These are phyloP conservation scores for Hypoxylon sp. DNA, from an alignment of 2,329 filamentous ascomycete genomes.

Conservation along the genomic window DNA sequence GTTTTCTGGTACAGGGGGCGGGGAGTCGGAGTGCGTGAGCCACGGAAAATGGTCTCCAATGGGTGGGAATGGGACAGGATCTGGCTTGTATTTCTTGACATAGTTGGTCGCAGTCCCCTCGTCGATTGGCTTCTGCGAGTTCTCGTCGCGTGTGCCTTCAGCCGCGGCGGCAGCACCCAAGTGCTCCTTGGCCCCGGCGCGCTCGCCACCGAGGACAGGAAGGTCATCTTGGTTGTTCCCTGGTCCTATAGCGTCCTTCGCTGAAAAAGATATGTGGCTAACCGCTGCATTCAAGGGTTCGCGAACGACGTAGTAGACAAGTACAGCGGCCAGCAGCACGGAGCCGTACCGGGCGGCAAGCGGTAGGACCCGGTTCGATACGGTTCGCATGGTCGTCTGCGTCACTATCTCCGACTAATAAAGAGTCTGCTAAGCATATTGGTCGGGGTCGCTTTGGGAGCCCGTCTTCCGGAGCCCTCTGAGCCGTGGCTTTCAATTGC, in stretches of 20 bases:
- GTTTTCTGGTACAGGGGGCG: constrained; percentile 49
- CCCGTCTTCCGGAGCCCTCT: constrained; percentile 37
- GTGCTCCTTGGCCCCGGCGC: constrained; percentile 2
- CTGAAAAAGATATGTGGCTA: constrained; percentile 32
- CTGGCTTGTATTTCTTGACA: constrained; percentile 53
- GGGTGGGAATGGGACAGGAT: constrained; percentile 44
- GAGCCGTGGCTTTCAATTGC: constrained; percentile 24
- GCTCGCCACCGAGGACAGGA: constrained; percentile 19
- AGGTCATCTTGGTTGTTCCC: constrained; percentile 15
- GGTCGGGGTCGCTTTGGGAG: constrained; percentile 35
- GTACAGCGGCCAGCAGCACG: constrained; percentile 49
- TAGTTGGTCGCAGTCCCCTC: constrained; percentile 31
- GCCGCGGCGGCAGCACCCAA: constrained; percentile 37
- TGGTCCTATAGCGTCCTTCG: constrained; percentile 12
- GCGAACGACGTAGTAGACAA: constrained; percentile 51
- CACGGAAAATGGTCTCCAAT: constrained; percentile 57
- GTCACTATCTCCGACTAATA: constrained; percentile 46
- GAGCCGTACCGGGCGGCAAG: constrained; percentile 50
- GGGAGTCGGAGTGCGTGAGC: constrained; percentile 49
- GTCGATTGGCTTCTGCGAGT: constrained; percentile 38
- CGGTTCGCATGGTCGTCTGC: constrained; percentile 46
- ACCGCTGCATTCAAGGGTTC: constrained; percentile 43
- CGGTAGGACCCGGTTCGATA: constrained; percentile 50
- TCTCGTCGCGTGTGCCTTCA: constrained; percentile 42
- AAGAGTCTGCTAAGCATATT: constrained; percentile 46